Evolutionary conservation across 1,284 basidiomycete genomes (phyloP).

Genomic region (Trichosporon asahii): DNA sequence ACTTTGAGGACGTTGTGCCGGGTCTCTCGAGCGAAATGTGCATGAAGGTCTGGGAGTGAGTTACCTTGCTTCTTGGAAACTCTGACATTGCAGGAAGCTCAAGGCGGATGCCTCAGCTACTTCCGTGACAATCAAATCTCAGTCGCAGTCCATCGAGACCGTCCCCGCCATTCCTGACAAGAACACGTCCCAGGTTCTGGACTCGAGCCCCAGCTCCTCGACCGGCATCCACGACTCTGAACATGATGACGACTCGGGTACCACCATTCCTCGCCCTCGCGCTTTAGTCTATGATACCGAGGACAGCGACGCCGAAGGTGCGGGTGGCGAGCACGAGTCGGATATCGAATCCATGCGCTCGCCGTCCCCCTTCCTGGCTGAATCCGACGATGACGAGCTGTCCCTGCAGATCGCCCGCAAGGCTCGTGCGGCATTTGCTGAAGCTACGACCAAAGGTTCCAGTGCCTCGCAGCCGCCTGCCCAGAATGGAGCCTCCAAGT

Average conservation of each 20-base stretch:
- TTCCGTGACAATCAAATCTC: neutral
- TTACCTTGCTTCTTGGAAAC: neutral
- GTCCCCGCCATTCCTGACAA: neutral
- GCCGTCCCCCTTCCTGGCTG: neutral
- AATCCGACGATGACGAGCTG: neutral
- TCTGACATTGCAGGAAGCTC: neutral
- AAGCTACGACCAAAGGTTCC: neutral
- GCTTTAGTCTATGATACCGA: neutral
- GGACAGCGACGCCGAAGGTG: neutral
- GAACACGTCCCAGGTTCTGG: neutral
- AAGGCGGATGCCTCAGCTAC: neutral
- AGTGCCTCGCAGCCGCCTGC: neutral
- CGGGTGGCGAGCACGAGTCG: neutral
- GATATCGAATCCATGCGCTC: neutral
- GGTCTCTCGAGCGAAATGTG: neutral
- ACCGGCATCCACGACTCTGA: neutral
- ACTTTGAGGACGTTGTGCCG: neutral
- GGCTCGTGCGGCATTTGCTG: neutral
- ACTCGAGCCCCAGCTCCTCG: neutral
- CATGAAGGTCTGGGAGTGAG: slow-evolving; percentile 6
- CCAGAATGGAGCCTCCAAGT: neutral
- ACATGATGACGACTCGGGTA: neutral
- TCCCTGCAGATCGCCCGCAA: neutral
- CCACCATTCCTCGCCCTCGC: neutral
- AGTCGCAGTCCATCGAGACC: neutral